Evolutionary conservation across 345 rosid genomes (phyloP), one percentile per base, ranked within the genome.

Genomic region (Gossypium australe): DNA sequence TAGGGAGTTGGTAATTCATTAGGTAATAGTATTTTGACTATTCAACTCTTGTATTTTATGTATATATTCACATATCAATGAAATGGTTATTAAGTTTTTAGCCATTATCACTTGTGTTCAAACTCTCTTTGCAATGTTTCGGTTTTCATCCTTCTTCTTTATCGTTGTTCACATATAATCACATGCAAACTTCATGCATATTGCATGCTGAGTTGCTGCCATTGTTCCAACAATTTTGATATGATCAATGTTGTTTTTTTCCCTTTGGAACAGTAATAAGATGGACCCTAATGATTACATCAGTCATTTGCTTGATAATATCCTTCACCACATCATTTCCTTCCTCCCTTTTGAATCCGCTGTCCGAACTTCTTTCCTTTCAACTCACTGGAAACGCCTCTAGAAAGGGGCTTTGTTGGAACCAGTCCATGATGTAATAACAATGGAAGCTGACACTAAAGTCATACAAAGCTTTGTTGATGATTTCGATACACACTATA

Each of bases 311-410:
- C 55, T 56, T 2, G 10, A 67, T 55, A 4, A 24, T 17, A 47
- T 67, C 18, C 56, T 67, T 45, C 51, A 12, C 56, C 34, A 13
- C 18, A 47, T 67, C 38, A 45, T 67, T 24, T 67, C 71, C 17
- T 45, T 47, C 6, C 18, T 67, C 11, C 71, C 71, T 22, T 67
- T 67, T 13, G 38, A 66, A 66, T 66, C 70, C n/a, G 53, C 70
- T 20, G 38, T 66, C 11, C 5, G 18, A 47, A 67, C 71, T 9
- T 11, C 53, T 9, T 47, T 67, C 3, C 55, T 67, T 45, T 67
- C 56, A 47, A 47, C 56, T 12, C 20, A 47, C 10, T 67, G 41
- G 71, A 67, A 67, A 12, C 56, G 20, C 34, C 18, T 66, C 9
- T 66, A 55, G 70, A 67, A 49, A 48, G 57, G 25, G 20, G 71